Percentiles rank a stretch among this genome's conserved stretches.
Conservation (phyloP, 768 basidiomycete species). For the Suillus fuscotomentosus region DNA sequence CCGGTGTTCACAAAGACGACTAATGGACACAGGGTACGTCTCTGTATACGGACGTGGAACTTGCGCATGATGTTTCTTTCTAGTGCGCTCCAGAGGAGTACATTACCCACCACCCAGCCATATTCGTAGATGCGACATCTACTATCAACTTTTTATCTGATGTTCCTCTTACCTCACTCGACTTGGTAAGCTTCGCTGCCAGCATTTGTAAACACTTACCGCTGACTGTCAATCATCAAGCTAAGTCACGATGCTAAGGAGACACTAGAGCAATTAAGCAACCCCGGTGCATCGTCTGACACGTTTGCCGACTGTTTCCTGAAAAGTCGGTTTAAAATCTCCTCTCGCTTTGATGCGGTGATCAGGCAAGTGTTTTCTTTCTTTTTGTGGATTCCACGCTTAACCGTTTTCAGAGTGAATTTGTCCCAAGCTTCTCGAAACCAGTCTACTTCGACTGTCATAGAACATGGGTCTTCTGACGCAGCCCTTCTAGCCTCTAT, state of each 20-base stretch:
- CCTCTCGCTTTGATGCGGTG: conserved; percentile 71
- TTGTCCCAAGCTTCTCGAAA: conserved; percentile 38
- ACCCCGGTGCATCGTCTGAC: conserved; percentile 46
- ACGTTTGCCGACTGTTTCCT: conserved; percentile 74
- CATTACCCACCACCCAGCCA: conserved; percentile 43
- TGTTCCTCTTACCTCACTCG: conserved; percentile 74
- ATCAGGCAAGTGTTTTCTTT: conserved; percentile 45
- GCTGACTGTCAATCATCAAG: conserved; percentile 35
- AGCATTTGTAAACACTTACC: not conserved
- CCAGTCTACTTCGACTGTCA: conserved; percentile 37
- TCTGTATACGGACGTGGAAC: not conserved
- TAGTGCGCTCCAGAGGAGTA: conserved; percentile 66
- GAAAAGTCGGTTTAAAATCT: conserved; percentile 61
- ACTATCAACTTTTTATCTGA: conserved; percentile 74
- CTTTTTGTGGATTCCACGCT: not conserved
- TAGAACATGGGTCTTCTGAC: conserved; percentile 59
- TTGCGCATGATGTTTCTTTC: not conserved
- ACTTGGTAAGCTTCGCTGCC: conserved; percentile 51
- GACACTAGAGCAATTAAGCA: conserved; percentile 66
- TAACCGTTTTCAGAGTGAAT: conserved; percentile 44
- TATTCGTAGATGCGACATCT: conserved; percentile 80
- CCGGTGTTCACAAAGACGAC: conserved; percentile 58
- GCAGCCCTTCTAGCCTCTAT: conserved; percentile 56
- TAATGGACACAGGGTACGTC: conserved; percentile 53
- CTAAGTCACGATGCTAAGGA: conserved; percentile 72